phyloP scores from a whole-genome alignment of 202 grass and related monocot species.

The Sporobolus alterniflorus region DNA sequence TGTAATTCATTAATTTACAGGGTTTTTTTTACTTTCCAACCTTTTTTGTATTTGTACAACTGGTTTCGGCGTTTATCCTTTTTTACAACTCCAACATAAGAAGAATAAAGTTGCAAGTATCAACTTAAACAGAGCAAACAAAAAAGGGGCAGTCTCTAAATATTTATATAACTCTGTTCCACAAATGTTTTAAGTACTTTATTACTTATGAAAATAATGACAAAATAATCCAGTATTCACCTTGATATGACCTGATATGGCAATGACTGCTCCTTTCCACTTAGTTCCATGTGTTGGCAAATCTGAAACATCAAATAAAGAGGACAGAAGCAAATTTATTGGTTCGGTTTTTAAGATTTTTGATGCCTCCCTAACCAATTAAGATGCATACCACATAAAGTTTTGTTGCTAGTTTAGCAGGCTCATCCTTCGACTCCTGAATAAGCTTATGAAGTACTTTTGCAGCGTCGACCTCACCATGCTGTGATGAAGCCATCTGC shows the following conservation, averaged over 20 bases:
- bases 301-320: constrained; percentile 58
- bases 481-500: constrained; percentile 86
- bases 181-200: neutral
- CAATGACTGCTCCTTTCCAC: constrained; percentile 96
- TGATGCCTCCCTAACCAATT: constrained; percentile 6
- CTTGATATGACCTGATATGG: constrained; percentile 99
- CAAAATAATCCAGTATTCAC: constrained; percentile 43
- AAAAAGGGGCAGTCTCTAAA: neutral
- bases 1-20: neutral
- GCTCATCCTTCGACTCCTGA: constrained; percentile 97
- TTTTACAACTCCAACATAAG: constrained; percentile 4
- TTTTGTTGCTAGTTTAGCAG: constrained; percentile 93
- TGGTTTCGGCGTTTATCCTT: neutral
- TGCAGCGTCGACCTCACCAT: constrained; percentile 97
- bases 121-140: constrained; percentile 5
- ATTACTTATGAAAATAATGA: neutral
- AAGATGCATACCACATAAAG: constrained; percentile 87
- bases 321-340: constrained; percentile 28
- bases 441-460: constrained; percentile 99
- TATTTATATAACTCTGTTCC: constrained; percentile 5
- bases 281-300: constrained; percentile 99
- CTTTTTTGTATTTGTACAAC: neutral
- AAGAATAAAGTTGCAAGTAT: constrained; percentile 3
- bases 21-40: neutral
- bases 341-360: constrained; percentile 6